phyloP scores from a whole-genome alignment of 1,139 yeast species.

The Kodamaea sp. region DNA sequence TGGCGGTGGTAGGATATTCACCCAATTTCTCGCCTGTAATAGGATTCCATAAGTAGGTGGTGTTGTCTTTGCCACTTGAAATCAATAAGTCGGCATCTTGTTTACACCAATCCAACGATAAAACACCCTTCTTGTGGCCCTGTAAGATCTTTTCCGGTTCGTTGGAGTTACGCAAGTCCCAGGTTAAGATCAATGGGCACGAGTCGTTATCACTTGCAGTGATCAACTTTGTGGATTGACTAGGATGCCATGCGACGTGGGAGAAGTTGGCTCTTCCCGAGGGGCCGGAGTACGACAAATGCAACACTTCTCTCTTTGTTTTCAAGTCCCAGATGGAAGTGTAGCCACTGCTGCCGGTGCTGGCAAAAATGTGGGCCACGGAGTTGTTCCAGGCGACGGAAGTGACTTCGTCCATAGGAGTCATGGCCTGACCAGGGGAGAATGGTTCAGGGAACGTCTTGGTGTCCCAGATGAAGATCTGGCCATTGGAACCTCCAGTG shows the following conservation, averaged over 20 bases:
- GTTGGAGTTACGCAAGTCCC: slow-evolving; percentile 94
- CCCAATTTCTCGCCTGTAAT: slow-evolving; percentile 68
- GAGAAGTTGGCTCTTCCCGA: slow-evolving; percentile 61
- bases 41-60: slow-evolving; percentile 91
- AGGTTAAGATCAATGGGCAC: slow-evolving; percentile 78
- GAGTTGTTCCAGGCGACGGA: slow-evolving; percentile 89
- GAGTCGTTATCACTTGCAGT: slow-evolving; percentile 86
- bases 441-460: slow-evolving; percentile 61
- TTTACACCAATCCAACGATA: slow-evolving; percentile 91
- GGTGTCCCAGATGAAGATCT: slow-evolving; percentile 88
- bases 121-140: slow-evolving; percentile 87
- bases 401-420: slow-evolving; percentile 80
- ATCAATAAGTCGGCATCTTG: slow-evolving; percentile 77
- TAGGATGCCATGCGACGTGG: slow-evolving; percentile 86
- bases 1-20: slow-evolving; percentile 87
- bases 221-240: slow-evolving; percentile 76
- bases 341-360: slow-evolving; percentile 81
- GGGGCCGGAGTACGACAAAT: slow-evolving; percentile 64
- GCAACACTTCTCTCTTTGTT: slow-evolving; percentile 84
- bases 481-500: slow-evolving; percentile 86
- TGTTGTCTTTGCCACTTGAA: slow-evolving; percentile 90
- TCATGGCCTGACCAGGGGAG: slow-evolving; percentile 75
- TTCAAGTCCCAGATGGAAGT: slow-evolving; percentile 95
- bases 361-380: slow-evolving; percentile 85
- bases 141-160: slow-evolving; percentile 76